Base-by-base conservation (phyloP, 805 yeast genomes). In the Kuraishia cidri region DNA sequence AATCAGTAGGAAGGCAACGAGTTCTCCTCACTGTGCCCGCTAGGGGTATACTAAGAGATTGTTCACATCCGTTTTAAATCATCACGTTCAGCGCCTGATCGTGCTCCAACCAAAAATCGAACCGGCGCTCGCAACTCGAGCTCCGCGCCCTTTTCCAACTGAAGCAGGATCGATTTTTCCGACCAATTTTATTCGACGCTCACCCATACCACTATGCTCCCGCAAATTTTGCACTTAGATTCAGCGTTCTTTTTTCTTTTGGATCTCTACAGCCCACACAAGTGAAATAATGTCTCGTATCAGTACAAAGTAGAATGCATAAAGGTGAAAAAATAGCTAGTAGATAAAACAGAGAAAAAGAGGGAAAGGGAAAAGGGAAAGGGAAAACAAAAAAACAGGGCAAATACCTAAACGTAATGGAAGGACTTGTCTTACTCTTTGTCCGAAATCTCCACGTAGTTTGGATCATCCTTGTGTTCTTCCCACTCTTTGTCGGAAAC, bases 401-500 rank as follows among this genome's bases (percentile, higher is more conserved):
- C 9, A 20, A 20, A 20, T 7, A 20, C 7, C n/a, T n/a, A n/a
- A n/a, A n/a, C n/a, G n/a, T n/a, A n/a, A n/a, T n/a, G n/a, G n/a
- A n/a, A n/a, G n/a, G 19, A 26, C 14, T 11, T 8, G 16, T 8
- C 33, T 16, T 24, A 29, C 22, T 37, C 40, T 19, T 50, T 40
- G 23, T 42, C 38, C 19, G 48, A 36, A 34, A 49, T 38, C 43
- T 64, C 68, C 44, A 70, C 47, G 50, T 72, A 72, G 45, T 69
- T 49, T 12, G 77, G 74, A 48, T 72, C 64, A 38, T 52, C 53
- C 43, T 56, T 59, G 56, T 72, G 45, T 5, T 53, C 51, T 31
- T 62, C 64, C 44, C 44, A 72, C 40, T 72, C 78, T 14, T 37
- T 48, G 39, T 69, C 69, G 22, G 64, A 59, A 20, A 72, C 66